Conservation (phyloP, 2,329 filamentous ascomycete species). For the Botrytis elliptica region DNA sequence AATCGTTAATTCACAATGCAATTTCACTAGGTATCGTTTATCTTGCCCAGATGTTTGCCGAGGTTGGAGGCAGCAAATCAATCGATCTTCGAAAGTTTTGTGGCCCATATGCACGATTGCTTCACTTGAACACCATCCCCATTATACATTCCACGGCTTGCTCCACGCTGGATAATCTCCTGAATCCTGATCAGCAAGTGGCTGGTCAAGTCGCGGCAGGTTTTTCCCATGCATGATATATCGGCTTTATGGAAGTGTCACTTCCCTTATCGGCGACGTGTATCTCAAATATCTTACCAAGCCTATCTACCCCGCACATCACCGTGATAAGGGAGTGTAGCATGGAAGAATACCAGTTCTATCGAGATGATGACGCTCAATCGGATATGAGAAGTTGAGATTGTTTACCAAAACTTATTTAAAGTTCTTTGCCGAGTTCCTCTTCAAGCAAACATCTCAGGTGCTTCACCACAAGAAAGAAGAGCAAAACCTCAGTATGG, state of each 20-base stretch:
- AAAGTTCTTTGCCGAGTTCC: not conserved
- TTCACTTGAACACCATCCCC: not conserved
- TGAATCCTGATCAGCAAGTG: not conserved
- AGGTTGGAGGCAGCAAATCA: not conserved
- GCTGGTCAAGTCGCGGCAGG: not conserved
- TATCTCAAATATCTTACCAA: not conserved
- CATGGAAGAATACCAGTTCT: not conserved
- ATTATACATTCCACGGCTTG: not conserved
- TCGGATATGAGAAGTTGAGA: not conserved
- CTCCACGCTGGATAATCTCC: not conserved
- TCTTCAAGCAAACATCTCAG: not conserved
- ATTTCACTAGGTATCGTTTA: not conserved
- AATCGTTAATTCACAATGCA: not conserved
- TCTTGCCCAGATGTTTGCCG: not conserved
- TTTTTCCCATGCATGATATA: not conserved
- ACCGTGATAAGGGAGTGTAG: not conserved
- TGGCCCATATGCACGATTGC: not conserved
- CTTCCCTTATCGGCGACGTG: not conserved
- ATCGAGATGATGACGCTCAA: not conserved
- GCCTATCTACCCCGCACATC: not conserved
- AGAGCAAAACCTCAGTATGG: not conserved
- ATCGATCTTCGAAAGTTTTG: not conserved
- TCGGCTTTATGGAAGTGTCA: not conserved
- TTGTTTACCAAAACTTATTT: not conserved
- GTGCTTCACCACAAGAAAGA: not conserved